phyloP scores from a whole-genome alignment of 2,329 filamentous ascomycete genomes.

The Clarireedia sp. region DNA sequence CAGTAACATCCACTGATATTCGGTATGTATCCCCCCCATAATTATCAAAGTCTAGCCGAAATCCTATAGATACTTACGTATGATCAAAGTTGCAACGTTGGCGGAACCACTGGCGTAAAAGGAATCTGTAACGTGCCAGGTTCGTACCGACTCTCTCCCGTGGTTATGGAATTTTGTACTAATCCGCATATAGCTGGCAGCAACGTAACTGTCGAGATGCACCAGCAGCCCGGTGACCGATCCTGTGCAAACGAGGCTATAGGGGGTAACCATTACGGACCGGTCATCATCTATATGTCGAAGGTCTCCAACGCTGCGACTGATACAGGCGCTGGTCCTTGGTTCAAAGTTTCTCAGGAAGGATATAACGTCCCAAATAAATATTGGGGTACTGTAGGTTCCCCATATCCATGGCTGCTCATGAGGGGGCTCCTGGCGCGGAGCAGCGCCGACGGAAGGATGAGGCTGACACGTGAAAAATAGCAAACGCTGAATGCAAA shows the following conservation, averaged over 20 bases:
- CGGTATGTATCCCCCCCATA: not conserved
- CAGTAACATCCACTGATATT: conserved; percentile 38
- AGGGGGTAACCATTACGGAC: conserved; percentile 46
- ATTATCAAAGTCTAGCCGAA: not conserved
- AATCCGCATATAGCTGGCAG: conserved; percentile 28
- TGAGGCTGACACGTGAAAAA: not conserved
- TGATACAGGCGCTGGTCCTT: conserved; percentile 31
- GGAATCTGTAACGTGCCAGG: conserved; percentile 25
- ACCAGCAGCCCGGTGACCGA: conserved; percentile 43
- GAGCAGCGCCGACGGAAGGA: not conserved
- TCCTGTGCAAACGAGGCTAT: conserved; percentile 41
- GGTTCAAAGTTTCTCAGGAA: conserved; percentile 17
- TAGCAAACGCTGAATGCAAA: conserved; percentile 28
- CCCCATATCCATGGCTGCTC: not conserved
- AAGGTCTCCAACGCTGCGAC: conserved; percentile 41
- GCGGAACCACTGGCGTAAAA: conserved; percentile 29
- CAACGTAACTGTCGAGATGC: conserved; percentile 50
- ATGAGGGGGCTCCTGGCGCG: not conserved
- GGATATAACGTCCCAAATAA: conserved; percentile 16
- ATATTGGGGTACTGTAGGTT: conserved; percentile 18
- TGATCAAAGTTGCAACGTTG: conserved; percentile 41
- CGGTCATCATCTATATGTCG: conserved; percentile 44
- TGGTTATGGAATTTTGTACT: not conserved
- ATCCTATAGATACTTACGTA: not conserved
- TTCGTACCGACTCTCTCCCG: not conserved